Evolutionary conservation across 2,329 filamentous ascomycete species (phyloP).

Genomic region (Beauveria medogensis): DNA sequence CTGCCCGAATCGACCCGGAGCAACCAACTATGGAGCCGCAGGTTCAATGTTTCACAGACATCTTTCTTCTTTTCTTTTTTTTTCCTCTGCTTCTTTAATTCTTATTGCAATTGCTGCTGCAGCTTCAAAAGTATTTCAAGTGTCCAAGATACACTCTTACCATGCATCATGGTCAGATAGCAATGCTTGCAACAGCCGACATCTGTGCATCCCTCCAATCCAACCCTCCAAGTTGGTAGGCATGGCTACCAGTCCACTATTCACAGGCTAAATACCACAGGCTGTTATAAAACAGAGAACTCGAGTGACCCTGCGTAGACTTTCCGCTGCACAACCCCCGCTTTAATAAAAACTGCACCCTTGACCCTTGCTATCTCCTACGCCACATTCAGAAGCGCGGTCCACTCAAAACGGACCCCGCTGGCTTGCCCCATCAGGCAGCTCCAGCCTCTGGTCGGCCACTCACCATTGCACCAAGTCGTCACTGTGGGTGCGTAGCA

Average conservation of each 20-base stretch:
- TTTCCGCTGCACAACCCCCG: not conserved
- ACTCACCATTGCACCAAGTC: not conserved
- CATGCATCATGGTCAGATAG: too few species aligned
- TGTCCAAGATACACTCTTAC: too few species aligned
- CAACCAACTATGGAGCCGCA: not conserved
- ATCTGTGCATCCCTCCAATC: not conserved
- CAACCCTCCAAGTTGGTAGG: too few species aligned
- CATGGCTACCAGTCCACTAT: too few species aligned
- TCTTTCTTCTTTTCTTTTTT: too few species aligned
- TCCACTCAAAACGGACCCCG: not conserved
- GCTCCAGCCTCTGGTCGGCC: not conserved
- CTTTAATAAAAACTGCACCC: not conserved
- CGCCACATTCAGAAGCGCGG: not conserved
- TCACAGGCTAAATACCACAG: too few species aligned
- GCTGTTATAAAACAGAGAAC: too few species aligned
- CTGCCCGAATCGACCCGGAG: not conserved
- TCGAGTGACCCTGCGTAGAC: not conserved
- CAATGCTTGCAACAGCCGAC: not conserved
- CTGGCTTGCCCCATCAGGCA: constrained; percentile 2
- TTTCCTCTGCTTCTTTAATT: too few species aligned
- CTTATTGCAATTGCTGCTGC: too few species aligned
- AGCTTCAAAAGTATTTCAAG: too few species aligned
- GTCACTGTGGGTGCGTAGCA: not conserved
- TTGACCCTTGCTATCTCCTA: not conserved
- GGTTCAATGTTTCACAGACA: not conserved